Evolutionary conservation across 2,329 filamentous ascomycete genomes (phyloP), one percentile per base, ranked within the genome.

Genomic region (Verticillium albo-atrum): DNA sequence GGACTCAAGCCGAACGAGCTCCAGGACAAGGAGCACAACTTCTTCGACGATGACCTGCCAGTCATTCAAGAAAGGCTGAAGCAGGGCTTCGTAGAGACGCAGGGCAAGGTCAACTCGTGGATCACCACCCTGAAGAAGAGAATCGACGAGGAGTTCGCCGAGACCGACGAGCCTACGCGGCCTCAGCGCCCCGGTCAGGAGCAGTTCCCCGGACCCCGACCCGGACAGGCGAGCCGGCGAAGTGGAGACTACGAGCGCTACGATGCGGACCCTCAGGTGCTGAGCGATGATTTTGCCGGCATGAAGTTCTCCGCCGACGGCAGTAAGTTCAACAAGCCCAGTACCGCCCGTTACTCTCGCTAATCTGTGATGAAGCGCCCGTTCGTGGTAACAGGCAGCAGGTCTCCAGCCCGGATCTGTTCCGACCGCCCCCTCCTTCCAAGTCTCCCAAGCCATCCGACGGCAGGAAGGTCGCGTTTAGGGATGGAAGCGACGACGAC

Each of bases 31-130:
- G 92, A 97, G 68, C 89, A 89, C 69, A 97, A 86, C 78, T 99
- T 99, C 74, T 86, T 98, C 67, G 95, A 99, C 68, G 95, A 99
- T 68, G 95, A 99, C 66, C 84, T 99, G 15, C 94, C 95, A 1
- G 87, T 94, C 55, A 97, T 99, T 70, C 89, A 88, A 65, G 92
- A 97, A 71, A 97, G 96, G 69, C 84, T 99, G 66, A 89, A 89
- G 71, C 96, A 98, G 77, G 95, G 95, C 4, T 99, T 99, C 76
- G 70, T 92, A 58, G 93, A 99, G 70, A 98, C 95, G 2, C 95
- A 98, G 77, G 88, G 85, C 58, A 96, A 91, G 70, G 90, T 99
- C 68, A 98, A 96, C 77, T 85, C 86, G 55, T 98, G 94, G 93
- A 92, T 99, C 68, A 90, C 85, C 56, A 92, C 87, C 63, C 80